Evolutionary conservation across 1,284 basidiomycete species (phyloP).

Genomic region (Cutaneotrichosporon curvatum): DNA sequence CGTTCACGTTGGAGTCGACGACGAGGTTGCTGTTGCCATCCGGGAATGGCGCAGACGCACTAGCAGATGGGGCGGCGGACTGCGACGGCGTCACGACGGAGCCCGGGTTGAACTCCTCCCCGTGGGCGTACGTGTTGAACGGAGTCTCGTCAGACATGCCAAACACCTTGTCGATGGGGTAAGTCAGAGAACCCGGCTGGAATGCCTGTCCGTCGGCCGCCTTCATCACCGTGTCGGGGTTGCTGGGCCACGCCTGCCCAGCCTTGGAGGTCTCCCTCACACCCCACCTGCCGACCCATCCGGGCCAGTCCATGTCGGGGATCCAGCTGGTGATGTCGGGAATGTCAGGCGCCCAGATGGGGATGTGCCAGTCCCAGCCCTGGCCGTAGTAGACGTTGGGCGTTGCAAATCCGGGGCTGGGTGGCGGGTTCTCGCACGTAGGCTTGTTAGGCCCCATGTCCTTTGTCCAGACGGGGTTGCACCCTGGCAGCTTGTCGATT

Average conservation of each 20-base stretch:
- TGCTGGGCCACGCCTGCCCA: neutral
- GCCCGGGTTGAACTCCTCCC: too few relatives aligned
- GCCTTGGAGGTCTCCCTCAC: neutral
- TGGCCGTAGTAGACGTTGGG: slow-evolving; percentile 1
- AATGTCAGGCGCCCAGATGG: neutral
- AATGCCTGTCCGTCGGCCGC: neutral
- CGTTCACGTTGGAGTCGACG: too few relatives aligned
- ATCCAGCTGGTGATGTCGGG: neutral
- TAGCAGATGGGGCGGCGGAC: too few relatives aligned
- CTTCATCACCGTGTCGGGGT: neutral
- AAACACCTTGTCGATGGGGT: neutral
- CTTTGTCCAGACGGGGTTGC: slow-evolving; percentile 10
- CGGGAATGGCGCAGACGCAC: too few relatives aligned
- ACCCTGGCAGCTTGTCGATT: slow-evolving; percentile 10
- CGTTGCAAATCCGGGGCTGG: neutral
- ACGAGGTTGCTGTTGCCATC: too few relatives aligned
- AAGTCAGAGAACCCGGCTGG: neutral
- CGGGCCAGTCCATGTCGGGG: neutral
- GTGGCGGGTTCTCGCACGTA: neutral
- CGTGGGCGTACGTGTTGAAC: neutral
- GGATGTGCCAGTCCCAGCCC: neutral
- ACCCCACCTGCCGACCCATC: neutral
- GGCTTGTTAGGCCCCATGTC: slow-evolving; percentile 2
- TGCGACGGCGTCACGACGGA: too few relatives aligned
- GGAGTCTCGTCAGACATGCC: neutral